Evolutionary conservation across 495 filamentous ascomycete species (phyloP).

Genomic region (Aspergillus homomorphus): DNA sequence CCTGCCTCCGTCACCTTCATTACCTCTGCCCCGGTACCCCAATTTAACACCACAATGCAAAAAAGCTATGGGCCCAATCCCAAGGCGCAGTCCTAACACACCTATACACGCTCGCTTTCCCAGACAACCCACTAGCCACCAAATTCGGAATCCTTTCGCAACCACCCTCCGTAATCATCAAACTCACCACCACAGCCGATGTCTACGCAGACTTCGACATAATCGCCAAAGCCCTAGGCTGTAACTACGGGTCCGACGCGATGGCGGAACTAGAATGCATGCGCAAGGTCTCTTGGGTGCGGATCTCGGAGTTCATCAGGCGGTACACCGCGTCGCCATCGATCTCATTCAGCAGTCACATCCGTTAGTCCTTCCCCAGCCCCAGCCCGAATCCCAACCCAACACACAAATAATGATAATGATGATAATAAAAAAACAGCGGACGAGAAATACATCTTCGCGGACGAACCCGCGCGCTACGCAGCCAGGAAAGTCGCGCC

Average conservation of each 20-base stretch:
- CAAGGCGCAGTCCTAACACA: conserved; percentile 26
- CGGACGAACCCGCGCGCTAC: conserved; percentile 39
- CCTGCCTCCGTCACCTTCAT: conserved; percentile 8
- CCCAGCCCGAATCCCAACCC: too few relatives aligned
- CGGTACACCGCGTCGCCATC: conserved; percentile 21
- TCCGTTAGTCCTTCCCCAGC: conserved; percentile 8
- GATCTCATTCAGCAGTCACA: conserved; percentile 17
- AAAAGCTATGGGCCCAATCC: conserved; percentile 40
- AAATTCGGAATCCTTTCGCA: conserved; percentile 21
- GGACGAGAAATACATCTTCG: conserved; percentile 24
- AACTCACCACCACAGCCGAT: conserved; percentile 15
- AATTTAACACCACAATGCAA: background rate
- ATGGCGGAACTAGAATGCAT: conserved; percentile 42
- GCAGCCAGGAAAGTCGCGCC: conserved; percentile 16
- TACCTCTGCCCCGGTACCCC: conserved; percentile 22
- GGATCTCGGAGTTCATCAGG: conserved; percentile 37
- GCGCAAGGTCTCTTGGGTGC: conserved; percentile 34
- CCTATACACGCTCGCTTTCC: conserved; percentile 22
- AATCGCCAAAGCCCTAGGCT: conserved; percentile 42
- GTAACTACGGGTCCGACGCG: conserved; percentile 34
- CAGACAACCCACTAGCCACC: conserved; percentile 16
- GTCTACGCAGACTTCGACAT: conserved; percentile 37
- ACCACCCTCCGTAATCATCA: conserved; percentile 7
- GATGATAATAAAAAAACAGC: too few relatives aligned
- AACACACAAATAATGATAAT: too few relatives aligned